A percentile compares a stretch with the other conserved stretches of the same genome.
Conservation (phyloP, 192 early-diverging fungal species). For the Umbelopsis sp. region DNA sequence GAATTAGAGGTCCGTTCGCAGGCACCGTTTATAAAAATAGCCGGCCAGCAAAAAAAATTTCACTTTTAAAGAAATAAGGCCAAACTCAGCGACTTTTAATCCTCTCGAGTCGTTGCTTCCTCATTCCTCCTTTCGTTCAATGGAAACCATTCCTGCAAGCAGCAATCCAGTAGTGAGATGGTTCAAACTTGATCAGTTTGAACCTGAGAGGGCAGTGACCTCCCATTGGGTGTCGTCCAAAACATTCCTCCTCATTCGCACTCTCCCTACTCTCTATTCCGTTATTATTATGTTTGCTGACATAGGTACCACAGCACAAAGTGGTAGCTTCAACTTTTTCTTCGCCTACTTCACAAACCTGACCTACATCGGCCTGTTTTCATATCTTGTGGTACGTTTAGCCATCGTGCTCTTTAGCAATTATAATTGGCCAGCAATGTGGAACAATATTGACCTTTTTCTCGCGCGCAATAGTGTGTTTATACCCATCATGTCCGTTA, state of each 20-base stretch:
- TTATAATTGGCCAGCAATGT: background rate
- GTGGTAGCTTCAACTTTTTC: background rate
- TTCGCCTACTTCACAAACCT: constrained; percentile 38
- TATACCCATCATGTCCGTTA: constrained; percentile 30
- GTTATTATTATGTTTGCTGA: background rate
- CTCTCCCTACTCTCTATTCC: constrained; percentile 11
- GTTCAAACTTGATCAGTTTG: constrained; percentile 42
- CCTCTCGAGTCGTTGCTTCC: background rate
- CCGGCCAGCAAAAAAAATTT: too few relatives aligned
- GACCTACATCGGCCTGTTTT: constrained; percentile 35
- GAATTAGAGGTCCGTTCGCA: too few relatives aligned
- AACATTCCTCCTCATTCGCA: constrained; percentile 26
- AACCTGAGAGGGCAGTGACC: constrained; percentile 35
- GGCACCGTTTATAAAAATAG: too few relatives aligned
- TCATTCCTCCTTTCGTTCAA: background rate
- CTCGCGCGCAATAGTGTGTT: background rate
- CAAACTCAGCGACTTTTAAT: background rate
- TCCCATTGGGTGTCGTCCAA: constrained; percentile 32
- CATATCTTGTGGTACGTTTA: constrained; percentile 34
- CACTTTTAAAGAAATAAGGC: too few relatives aligned
- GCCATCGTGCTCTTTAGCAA: background rate
- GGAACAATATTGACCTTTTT: background rate
- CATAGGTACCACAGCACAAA: constrained; percentile 15
- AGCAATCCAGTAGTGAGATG: constrained; percentile 24
- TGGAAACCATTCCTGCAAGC: constrained; percentile 1